A percentile compares a stretch with the other conserved stretches of the same genome.
Evolutionary conservation across 495 filamentous ascomycete species (phyloP).

Genomic region (Usnea hakonensis): DNA sequence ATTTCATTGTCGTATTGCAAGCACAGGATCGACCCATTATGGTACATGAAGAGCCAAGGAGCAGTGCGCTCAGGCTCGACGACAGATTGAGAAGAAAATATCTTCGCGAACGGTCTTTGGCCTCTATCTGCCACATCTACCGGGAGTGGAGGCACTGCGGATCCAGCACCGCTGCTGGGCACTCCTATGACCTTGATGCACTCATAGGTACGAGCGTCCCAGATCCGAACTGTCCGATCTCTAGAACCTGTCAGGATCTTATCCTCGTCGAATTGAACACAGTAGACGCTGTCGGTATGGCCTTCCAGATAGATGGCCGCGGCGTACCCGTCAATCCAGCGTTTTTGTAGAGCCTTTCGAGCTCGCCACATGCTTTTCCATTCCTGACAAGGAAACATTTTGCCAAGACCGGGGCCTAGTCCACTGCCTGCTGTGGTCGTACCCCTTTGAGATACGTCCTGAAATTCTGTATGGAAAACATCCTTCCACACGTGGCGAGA

Average conservation of each 20-base stretch:
- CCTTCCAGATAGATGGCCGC: slow-evolving; percentile 83
- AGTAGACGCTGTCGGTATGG: slow-evolving; percentile 92
- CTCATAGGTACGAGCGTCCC: slow-evolving; percentile 80
- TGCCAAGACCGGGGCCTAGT: slow-evolving; percentile 41
- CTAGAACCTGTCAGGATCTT: slow-evolving; percentile 97
- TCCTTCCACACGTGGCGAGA: slow-evolving; percentile 69
- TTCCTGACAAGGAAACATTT: slow-evolving; percentile 48
- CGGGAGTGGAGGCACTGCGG: slow-evolving; percentile 9
- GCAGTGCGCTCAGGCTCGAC: background rate
- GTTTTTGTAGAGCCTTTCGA: slow-evolving; percentile 61
- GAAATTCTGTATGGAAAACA: slow-evolving; percentile 63
- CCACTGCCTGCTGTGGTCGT: slow-evolving; percentile 12
- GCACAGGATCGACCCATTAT: slow-evolving; percentile 87
- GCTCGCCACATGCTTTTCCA: slow-evolving; percentile 84
- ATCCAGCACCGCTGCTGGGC: slow-evolving; percentile 16
- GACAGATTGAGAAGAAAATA: slow-evolving; percentile 9
- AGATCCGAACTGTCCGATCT: slow-evolving; percentile 89
- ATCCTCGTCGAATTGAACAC: slow-evolving; percentile 90
- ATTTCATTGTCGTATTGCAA: slow-evolving; percentile 89
- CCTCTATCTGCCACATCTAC: slow-evolving; percentile 5
- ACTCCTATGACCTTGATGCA: slow-evolving; percentile 57
- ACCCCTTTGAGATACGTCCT: slow-evolving; percentile 2
- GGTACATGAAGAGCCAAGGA: slow-evolving; percentile 36
- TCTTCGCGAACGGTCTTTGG: slow-evolving; percentile 16
- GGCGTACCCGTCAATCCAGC: slow-evolving; percentile 71